Evolutionary conservation across 345 rosid genomes (phyloP).

Genomic region (Salix viminalis): DNA sequence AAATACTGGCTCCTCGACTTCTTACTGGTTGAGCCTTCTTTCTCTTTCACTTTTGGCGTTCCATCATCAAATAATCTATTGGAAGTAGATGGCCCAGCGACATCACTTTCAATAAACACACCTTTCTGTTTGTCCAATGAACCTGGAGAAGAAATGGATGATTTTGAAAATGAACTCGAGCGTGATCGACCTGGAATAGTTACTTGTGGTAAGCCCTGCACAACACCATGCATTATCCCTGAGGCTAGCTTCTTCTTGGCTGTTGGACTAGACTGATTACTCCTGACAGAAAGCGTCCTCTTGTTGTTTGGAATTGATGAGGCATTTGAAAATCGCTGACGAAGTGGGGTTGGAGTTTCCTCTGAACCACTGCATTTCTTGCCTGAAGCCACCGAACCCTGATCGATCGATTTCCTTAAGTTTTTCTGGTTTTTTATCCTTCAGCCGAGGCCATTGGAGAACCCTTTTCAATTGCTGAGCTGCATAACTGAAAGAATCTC

Average conservation of each 20-base stretch:
- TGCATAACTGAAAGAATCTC: slow-evolving; percentile 41
- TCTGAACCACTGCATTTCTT: slow-evolving; percentile 31
- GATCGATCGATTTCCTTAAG: slow-evolving; percentile 11
- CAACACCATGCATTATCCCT: slow-evolving; percentile 47
- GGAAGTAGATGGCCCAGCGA: slow-evolving; percentile 49
- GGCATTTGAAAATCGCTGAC: slow-evolving; percentile 61
- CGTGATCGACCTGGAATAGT: slow-evolving; percentile 48
- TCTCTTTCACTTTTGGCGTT: slow-evolving; percentile 27
- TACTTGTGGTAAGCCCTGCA: slow-evolving; percentile 47
- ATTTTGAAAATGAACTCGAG: slow-evolving; percentile 72
- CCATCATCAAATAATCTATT: slow-evolving; percentile 27
- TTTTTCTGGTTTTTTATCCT: slow-evolving; percentile 32
- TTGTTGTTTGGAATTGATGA: slow-evolving; percentile 50
- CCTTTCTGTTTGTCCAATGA: slow-evolving; percentile 66
- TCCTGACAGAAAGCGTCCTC: slow-evolving; percentile 69
- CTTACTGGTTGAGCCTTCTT: slow-evolving; percentile 39
- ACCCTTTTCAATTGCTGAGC: slow-evolving; percentile 54
- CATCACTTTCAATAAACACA: slow-evolving; percentile 36
- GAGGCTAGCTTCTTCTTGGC: slow-evolving; percentile 71
- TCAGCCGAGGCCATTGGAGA: slow-evolving; percentile 61
- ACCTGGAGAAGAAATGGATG: slow-evolving; percentile 53
- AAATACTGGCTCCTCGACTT: slow-evolving; percentile 56
- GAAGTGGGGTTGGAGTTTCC: slow-evolving; percentile 53
- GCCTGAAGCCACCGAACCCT: slow-evolving; percentile 24
- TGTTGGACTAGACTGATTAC: slow-evolving; percentile 69